A percentile compares a stretch with the other conserved stretches of the same genome.
Conservation (phyloP, 75 land plant genomes). For the Selaginella moellendorffii region DNA sequence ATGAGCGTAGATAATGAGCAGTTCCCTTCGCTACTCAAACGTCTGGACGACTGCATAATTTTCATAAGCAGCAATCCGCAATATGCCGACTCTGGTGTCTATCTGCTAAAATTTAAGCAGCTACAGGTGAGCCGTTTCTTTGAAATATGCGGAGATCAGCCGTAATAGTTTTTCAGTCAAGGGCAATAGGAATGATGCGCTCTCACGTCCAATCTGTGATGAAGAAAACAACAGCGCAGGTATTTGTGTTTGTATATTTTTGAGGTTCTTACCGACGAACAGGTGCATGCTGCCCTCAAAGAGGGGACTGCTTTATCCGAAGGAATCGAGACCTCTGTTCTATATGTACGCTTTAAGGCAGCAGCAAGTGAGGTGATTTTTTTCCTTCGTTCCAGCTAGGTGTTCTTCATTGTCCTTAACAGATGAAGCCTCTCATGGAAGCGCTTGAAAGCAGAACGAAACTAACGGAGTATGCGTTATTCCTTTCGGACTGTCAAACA, state of each 20-base stretch:
- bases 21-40: constrained; percentile 73
- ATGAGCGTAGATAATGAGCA: constrained; percentile 75
- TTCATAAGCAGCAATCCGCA: constrained; percentile 87
- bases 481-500: constrained; percentile 73
- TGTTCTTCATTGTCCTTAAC: constrained; percentile 11
- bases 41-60: constrained; percentile 91
- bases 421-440: constrained; percentile 79
- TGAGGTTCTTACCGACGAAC: constrained; percentile 11
- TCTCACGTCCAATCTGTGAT: constrained; percentile 79
- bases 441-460: constrained; percentile 86
- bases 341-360: constrained; percentile 94
- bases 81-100: constrained; percentile 92
- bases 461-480: constrained; percentile 71
- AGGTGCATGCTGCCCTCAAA: constrained; percentile 72
- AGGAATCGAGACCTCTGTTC: constrained; percentile 82
- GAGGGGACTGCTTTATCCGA: constrained; percentile 56
- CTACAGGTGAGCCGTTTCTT: constrained; percentile 42
- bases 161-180: constrained; percentile 48
- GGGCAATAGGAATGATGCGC: constrained; percentile 89
- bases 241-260: constrained; percentile 11
- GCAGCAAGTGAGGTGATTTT: constrained; percentile 79
- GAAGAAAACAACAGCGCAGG: constrained; percentile 78
- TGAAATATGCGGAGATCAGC: no score
- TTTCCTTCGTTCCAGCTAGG: not conserved
- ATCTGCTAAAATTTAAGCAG: constrained; percentile 85